A percentile compares a stretch with the other conserved stretches of the same genome.
Evolutionary conservation across 2,329 filamentous ascomycete genomes (phyloP).

Genomic region (Diaporthe vexans): DNA sequence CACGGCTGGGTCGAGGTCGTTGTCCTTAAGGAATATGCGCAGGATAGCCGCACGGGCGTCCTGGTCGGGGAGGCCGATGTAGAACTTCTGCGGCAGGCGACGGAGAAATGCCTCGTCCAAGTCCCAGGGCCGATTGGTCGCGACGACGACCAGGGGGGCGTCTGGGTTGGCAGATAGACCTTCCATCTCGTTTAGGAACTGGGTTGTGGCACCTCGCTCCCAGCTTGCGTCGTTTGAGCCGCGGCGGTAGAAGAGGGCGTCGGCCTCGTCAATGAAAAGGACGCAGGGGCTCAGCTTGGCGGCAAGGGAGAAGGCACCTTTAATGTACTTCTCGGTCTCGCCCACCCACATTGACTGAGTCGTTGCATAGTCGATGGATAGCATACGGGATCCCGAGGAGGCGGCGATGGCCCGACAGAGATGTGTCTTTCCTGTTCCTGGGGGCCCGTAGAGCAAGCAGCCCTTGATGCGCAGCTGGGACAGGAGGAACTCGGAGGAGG

Average conservation of each 20-base stretch:
- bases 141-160: not conserved
- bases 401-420: conserved; percentile 46
- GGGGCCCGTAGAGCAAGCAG: conserved; percentile 49
- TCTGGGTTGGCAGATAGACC: not conserved
- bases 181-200: conserved; percentile 26
- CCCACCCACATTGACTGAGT: conserved; percentile 43
- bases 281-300: conserved; percentile 47
- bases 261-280: conserved; percentile 50
- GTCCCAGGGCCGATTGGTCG: conserved; percentile 18
- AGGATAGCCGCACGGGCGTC: conserved; percentile 13
- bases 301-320: conserved; percentile 46
- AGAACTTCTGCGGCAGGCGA: conserved; percentile 14
- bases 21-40: not conserved
- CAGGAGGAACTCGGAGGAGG: conserved; percentile 2
- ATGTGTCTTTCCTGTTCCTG: conserved; percentile 50
- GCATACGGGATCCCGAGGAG: conserved; percentile 44
- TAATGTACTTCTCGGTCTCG: conserved; percentile 49
- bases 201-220: not conserved
- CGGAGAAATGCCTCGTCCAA: conserved; percentile 15
- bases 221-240: not conserved
- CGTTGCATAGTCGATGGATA: conserved; percentile 43
- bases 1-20: conserved; percentile 3
- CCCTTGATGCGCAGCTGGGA: conserved; percentile 41
- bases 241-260: conserved; percentile 40
- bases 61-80: not conserved